Conservation (phyloP, 805 yeast species). For the fission yeast (Schizosaccharomyces pombe) region ASM294v3 CU329670.1:409001-409500, state of each 20-base stretch:
- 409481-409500: too few species aligned
- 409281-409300: not conserved
- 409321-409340: too few species aligned
- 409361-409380: too few species aligned
- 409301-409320: too few species aligned
- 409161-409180: constrained; percentile 78
- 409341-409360: too few species aligned
- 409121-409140: constrained; percentile 64
- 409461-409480: too few species aligned
- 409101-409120: constrained; percentile 39
- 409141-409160: constrained; percentile 91
- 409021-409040: too few species aligned
- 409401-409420: too few species aligned
- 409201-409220: constrained; percentile 91
- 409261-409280: not conserved
- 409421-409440: too few species aligned
- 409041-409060: too few species aligned
- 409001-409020: not conserved
- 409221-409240: constrained; percentile 29
- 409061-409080: not conserved
- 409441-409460: too few species aligned
- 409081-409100: constrained; percentile 32
- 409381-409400: too few species aligned
- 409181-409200: constrained; percentile 79
- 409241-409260: not conserved